These are phyloP conservation scores for Stachybotrys chartarum DNA, from an alignment of 2,329 filamentous ascomycete species.

Conservation along the genomic window DNA sequence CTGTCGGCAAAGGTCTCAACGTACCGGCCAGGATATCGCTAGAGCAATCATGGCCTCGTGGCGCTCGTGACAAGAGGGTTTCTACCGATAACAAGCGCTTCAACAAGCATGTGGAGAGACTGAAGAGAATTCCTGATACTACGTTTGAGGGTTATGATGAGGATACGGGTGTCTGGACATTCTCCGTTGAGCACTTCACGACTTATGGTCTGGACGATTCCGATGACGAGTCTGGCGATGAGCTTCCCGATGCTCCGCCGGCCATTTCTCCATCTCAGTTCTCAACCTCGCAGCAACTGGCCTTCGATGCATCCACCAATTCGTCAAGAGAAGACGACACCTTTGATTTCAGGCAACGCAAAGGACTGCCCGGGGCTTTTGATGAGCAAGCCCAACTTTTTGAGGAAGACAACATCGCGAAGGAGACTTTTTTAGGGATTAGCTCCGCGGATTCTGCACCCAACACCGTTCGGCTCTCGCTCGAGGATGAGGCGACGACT, in stretches of 20 bases:
- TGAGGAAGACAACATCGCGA: slow-evolving; percentile 47
- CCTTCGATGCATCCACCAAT: slow-evolving; percentile 12
- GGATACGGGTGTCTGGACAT: slow-evolving; percentile 80
- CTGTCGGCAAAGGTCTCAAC: slow-evolving; percentile 81
- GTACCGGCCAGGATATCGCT: slow-evolving; percentile 83
- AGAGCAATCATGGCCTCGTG: slow-evolving; percentile 86
- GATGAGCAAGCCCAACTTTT: slow-evolving; percentile 49
- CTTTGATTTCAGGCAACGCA: slow-evolving; percentile 46
- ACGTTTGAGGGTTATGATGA: slow-evolving; percentile 74
- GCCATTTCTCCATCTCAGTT: slow-evolving; percentile 12
- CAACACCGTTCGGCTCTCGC: slow-evolving; percentile 50
- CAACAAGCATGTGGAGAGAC: slow-evolving; percentile 74
- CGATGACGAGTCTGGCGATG: slow-evolving; percentile 62
- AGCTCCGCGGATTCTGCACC: slow-evolving; percentile 78
- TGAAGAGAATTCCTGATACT: slow-evolving; percentile 74
- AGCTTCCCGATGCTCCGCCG: slow-evolving; percentile 22
- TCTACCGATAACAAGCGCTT: slow-evolving; percentile 54
- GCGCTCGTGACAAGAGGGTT: slow-evolving; percentile 47
- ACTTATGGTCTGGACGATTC: slow-evolving; percentile 84
- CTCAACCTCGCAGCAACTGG: slow-evolving; percentile 9
- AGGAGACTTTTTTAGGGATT: slow-evolving; percentile 86
- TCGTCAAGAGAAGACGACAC: slow-evolving; percentile 45
- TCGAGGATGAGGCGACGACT: slow-evolving; percentile 40
- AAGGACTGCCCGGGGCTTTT: slow-evolving; percentile 72
- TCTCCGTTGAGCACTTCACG: slow-evolving; percentile 93